Conservation (phyloP, 768 basidiomycete genomes). For the Symmetrospora coprosmae region DNA sequence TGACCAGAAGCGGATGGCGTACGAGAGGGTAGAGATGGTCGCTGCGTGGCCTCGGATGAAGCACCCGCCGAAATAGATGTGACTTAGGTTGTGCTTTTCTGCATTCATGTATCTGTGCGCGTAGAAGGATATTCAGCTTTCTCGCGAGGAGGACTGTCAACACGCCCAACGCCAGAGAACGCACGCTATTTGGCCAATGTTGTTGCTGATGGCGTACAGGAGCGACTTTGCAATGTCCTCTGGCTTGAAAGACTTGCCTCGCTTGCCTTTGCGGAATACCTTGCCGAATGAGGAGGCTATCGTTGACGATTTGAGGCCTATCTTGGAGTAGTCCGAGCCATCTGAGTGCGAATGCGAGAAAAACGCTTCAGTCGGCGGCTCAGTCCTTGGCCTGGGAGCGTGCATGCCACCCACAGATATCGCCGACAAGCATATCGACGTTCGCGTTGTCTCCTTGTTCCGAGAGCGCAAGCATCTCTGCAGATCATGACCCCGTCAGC, state of each 20-base stretch:
- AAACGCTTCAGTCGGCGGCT: not conserved
- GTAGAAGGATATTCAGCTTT: constrained; percentile 18
- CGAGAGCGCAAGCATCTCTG: constrained; percentile 91
- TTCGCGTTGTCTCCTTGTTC: constrained; percentile 83
- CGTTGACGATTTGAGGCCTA: constrained; percentile 92
- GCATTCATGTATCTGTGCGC: constrained; percentile 85
- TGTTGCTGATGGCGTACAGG: constrained; percentile 92
- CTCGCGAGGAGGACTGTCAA: constrained; percentile 6
- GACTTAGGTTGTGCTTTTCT: constrained; percentile 88
- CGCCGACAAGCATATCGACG: constrained; percentile 97
- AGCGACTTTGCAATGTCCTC: constrained; percentile 91
- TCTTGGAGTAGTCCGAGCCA: constrained; percentile 80
- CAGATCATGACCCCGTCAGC: constrained; percentile 19
- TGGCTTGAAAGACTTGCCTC: constrained; percentile 62
- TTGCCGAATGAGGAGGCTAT: constrained; percentile 98
- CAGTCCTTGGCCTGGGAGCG: too few relatives aligned
- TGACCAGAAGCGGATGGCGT: constrained; percentile 98
- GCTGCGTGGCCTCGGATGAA: constrained; percentile 97
- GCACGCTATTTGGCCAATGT: constrained; percentile 98
- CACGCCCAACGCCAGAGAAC: too few relatives aligned
- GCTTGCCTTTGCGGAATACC: constrained; percentile 78
- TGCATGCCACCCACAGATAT: constrained; percentile 78
- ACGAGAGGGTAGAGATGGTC: constrained; percentile 91
- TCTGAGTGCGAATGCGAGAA: not conserved
- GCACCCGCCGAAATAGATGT: constrained; percentile 97